These are phyloP conservation scores for Irpex sp. DNA, from an alignment of 1,284 basidiomycete species.

Conservation along the genomic window DNA sequence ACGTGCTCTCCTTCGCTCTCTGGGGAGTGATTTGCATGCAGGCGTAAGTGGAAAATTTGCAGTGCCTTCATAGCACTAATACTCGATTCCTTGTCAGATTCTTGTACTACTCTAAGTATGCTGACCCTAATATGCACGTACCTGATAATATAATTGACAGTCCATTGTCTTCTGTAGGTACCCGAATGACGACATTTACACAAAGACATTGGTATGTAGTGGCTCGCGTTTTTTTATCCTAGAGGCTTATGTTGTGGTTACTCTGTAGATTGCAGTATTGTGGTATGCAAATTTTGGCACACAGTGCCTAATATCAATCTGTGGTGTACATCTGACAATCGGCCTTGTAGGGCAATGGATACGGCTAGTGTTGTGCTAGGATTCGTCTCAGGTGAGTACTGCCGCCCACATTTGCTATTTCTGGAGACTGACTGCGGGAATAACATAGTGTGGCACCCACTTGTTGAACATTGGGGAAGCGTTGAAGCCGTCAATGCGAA, in stretches of 20 bases:
- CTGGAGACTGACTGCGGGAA: not conserved
- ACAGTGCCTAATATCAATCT: no score
- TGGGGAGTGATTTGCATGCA: constrained; percentile 6
- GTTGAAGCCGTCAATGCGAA: not conserved
- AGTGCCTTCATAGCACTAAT: no score
- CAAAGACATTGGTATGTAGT: not conserved
- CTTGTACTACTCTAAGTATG: not conserved
- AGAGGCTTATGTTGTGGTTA: not conserved
- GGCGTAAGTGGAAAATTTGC: not conserved
- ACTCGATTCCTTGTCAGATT: not conserved
- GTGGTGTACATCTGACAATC: no score
- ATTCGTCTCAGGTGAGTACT: not conserved
- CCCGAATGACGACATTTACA: not conserved
- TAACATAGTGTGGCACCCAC: not conserved
- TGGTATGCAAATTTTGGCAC: not conserved
- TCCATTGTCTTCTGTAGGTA: not conserved
- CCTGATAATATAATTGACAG: not conserved
- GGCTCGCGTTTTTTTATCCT: not conserved
- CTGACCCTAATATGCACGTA: not conserved
- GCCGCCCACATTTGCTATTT: not conserved
- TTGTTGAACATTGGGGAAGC: not conserved
- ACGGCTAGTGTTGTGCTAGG: not conserved
- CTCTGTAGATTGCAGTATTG: not conserved
- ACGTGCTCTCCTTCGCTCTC: not conserved
- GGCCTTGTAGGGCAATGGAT: not conserved